A percentile compares a stretch with the other conserved stretches of the same genome.
phyloP scores from a whole-genome alignment of 2,329 filamentous ascomycete genomes.

The Lasiodiplodia sp. region DNA sequence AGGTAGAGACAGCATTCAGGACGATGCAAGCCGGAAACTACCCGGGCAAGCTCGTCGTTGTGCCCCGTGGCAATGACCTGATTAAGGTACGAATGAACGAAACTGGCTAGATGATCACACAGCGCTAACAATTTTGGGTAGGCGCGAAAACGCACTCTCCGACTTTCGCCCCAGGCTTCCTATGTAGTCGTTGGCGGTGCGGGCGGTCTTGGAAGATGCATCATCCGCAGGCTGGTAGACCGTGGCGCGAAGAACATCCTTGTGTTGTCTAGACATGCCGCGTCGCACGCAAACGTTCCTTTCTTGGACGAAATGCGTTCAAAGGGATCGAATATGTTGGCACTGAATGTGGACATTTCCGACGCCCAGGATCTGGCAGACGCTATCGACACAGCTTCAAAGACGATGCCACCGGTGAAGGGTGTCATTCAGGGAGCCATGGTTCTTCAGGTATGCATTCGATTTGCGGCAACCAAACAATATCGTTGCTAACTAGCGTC shows the following conservation, averaged over 20 bases:
- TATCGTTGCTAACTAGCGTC: slow-evolving; percentile 29
- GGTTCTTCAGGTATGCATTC: slow-evolving; percentile 10
- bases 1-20: slow-evolving; percentile 34
- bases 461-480: no score
- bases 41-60: slow-evolving; percentile 35
- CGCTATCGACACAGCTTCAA: slow-evolving; percentile 18
- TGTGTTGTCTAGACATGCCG: background rate
- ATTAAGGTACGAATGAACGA: background rate
- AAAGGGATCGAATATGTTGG: slow-evolving; percentile 14
- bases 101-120: background rate
- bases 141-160: no score
- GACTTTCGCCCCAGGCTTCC: no score
- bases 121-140: no score
- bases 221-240: no score
- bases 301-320: no score
- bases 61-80: background rate
- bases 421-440: slow-evolving; percentile 42
- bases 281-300: background rate
- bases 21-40: slow-evolving; percentile 30
- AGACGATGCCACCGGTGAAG: slow-evolving; percentile 35
- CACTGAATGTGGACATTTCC: slow-evolving; percentile 11
- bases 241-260: no score
- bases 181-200: no score
- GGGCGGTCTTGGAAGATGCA: no score
- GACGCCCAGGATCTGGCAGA: background rate